These are phyloP conservation scores for Tillandsia leiboldiana DNA, from an alignment of 176 grass and related monocot species.

Conservation along the genomic window DNA sequence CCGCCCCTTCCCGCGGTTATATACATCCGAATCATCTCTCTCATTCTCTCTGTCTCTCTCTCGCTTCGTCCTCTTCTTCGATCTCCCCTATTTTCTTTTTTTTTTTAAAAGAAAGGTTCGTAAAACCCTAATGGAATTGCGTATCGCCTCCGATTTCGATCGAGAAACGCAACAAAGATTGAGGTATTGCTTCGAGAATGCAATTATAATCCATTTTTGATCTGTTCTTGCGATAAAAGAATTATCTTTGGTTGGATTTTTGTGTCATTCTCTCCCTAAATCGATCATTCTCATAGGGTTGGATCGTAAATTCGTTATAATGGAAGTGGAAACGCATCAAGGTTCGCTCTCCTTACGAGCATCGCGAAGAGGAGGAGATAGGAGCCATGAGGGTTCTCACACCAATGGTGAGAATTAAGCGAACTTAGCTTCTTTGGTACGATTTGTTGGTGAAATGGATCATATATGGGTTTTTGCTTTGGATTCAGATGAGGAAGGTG, in stretches of 20 bases:
- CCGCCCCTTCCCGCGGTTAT: too few relatives aligned
- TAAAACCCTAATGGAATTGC: background rate
- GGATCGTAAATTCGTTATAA: conserved; percentile 10
- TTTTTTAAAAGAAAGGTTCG: too few relatives aligned
- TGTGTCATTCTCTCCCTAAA: background rate
- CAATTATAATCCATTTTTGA: background rate
- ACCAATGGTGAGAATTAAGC: conserved; percentile 42
- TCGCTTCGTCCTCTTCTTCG: background rate
- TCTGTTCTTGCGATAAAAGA: background rate
- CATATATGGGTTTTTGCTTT: background rate
- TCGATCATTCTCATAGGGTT: background rate
- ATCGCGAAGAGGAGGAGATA: conserved; percentile 13
- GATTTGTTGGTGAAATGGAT: background rate
- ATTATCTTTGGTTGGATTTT: too few relatives aligned
- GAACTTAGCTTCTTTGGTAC: background rate
- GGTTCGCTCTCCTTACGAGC: conserved; percentile 22
- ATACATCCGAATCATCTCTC: background rate
- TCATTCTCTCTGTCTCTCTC: background rate
- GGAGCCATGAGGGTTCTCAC: background rate
- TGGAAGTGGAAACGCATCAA: conserved; percentile 26
- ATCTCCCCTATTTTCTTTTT: background rate
- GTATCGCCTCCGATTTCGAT: background rate
- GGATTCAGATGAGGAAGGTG: background rate
- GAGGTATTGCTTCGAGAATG: too few relatives aligned
- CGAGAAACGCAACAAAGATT: too few relatives aligned